These are phyloP conservation scores for Colletotrichum sp. DNA, from an alignment of 2,329 filamentous ascomycete species.

Conservation along the genomic window DNA sequence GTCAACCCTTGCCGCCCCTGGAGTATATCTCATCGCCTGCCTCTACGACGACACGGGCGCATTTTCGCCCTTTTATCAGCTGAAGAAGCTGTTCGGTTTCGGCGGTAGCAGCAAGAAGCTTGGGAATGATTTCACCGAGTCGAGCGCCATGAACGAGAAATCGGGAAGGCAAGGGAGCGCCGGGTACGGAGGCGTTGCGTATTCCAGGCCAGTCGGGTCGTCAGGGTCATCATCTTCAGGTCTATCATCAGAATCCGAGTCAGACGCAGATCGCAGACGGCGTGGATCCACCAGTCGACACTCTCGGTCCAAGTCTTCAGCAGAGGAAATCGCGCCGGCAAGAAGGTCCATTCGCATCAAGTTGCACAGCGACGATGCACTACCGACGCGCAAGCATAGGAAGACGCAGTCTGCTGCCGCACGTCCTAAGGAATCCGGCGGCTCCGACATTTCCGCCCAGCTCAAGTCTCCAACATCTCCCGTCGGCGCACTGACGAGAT, in stretches of 20 bases:
- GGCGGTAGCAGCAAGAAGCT: constrained; percentile 54
- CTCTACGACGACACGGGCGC: constrained; percentile 82
- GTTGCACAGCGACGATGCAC: constrained; percentile 79
- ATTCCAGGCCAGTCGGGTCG: constrained; percentile 31
- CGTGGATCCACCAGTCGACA: constrained; percentile 47
- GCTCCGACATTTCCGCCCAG: constrained; percentile 72
- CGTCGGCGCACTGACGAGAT: constrained; percentile 78
- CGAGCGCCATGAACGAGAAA: constrained; percentile 33
- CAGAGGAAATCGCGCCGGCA: constrained; percentile 70
- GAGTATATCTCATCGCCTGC: constrained; percentile 80
- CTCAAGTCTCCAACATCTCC: constrained; percentile 95
- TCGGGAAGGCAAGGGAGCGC: constrained; percentile 15
- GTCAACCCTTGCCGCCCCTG: constrained; percentile 79
- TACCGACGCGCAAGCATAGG: constrained; percentile 74
- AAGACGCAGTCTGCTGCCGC: constrained; percentile 59
- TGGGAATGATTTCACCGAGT: constrained; percentile 35
- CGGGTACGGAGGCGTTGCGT: constrained; percentile 22
- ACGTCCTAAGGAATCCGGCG: constrained; percentile 40
- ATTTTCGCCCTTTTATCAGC: constrained; percentile 79
- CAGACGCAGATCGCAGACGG: constrained; percentile 51
- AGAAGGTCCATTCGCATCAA: constrained; percentile 91
- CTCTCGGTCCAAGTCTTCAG: constrained; percentile 67
- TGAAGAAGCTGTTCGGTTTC: constrained; percentile 67
- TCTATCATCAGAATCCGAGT: constrained; percentile 74
- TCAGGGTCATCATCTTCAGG: constrained; percentile 66